Conservation (phyloP, 2,329 filamentous ascomycete species). For the Emericellopsis cladophorae region DNA sequence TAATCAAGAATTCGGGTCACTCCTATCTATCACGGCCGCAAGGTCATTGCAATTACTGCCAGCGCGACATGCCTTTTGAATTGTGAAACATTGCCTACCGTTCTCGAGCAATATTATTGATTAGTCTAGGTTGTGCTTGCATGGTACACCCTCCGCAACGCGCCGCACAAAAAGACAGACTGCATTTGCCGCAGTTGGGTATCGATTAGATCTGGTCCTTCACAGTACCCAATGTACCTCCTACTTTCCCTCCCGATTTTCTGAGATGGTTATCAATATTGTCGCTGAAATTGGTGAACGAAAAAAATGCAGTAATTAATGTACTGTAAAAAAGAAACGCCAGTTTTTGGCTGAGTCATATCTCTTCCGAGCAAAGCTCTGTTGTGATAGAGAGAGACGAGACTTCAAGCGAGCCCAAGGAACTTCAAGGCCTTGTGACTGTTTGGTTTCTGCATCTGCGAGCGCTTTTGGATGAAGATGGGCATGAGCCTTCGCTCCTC, state of each 20-base stretch:
- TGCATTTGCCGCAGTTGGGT: neutral
- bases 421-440: constrained; percentile 41
- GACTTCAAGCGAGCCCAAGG: constrained; percentile 28
- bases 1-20: no score
- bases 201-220: neutral
- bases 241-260: neutral
- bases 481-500: constrained; percentile 42
- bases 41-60: no score
- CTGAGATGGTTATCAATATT: neutral
- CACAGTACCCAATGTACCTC: neutral
- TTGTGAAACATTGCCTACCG: no score
- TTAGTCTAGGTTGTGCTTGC: no score
- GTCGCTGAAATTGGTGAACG: neutral
- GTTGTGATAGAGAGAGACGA: no score
- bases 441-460: constrained; percentile 21
- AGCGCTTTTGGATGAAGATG: constrained; percentile 24
- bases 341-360: neutral
- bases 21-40: no score
- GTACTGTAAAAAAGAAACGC: neutral
- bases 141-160: no score
- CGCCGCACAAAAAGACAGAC: no score
- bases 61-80: no score
- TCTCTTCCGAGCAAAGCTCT: neutral
- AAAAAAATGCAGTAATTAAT: neutral
- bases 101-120: no score